Evolutionary conservation across 2,329 filamentous ascomycete species (phyloP).

Genomic region (Zymoseptoria pseudotritici): DNA sequence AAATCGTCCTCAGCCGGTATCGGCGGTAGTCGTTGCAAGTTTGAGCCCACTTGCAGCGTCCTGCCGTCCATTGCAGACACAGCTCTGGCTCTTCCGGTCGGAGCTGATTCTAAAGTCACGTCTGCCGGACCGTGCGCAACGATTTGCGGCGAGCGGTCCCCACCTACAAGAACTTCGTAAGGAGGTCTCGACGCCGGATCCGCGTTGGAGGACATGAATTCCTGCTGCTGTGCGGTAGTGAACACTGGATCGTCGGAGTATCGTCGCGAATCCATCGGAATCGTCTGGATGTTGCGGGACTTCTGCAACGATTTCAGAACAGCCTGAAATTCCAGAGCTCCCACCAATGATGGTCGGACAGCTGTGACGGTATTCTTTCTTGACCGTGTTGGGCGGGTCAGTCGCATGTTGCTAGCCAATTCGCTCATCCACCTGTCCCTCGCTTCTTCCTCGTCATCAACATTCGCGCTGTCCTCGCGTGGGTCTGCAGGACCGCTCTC

Average conservation of each 20-base stretch:
- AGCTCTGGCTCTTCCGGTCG: constrained; percentile 37
- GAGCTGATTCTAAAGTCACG: constrained; percentile 15
- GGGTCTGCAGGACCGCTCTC: constrained; percentile 44
- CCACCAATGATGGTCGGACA: constrained; percentile 86
- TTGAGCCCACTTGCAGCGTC: constrained; percentile 38
- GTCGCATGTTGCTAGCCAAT: constrained; percentile 86
- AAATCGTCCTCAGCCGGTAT: constrained; percentile 12
- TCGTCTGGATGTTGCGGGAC: constrained; percentile 66
- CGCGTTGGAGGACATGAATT: constrained; percentile 42
- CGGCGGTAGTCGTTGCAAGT: constrained; percentile 12
- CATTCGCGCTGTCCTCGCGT: constrained; percentile 47
- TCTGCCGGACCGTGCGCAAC: constrained; percentile 3
- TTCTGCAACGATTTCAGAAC: constrained; percentile 80
- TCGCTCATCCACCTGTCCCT: constrained; percentile 63
- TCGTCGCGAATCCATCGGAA: constrained; percentile 60
- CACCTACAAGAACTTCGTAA: constrained; percentile 12
- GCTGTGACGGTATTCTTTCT: constrained; percentile 70
- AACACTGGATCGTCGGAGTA: constrained; percentile 58
- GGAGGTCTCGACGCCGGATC: constrained; percentile 31
- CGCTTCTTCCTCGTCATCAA: constrained; percentile 58
- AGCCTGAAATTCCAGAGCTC: constrained; percentile 87
- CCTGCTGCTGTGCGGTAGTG: constrained; percentile 37
- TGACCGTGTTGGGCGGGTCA: constrained; percentile 61
- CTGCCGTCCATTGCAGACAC: constrained; percentile 54
- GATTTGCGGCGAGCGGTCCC: constrained; percentile 8